Percentiles rank a stretch among this genome's conserved stretches.
phyloP scores from a whole-genome alignment of 257 asterid species.

The Solanum etuberosum region DNA sequence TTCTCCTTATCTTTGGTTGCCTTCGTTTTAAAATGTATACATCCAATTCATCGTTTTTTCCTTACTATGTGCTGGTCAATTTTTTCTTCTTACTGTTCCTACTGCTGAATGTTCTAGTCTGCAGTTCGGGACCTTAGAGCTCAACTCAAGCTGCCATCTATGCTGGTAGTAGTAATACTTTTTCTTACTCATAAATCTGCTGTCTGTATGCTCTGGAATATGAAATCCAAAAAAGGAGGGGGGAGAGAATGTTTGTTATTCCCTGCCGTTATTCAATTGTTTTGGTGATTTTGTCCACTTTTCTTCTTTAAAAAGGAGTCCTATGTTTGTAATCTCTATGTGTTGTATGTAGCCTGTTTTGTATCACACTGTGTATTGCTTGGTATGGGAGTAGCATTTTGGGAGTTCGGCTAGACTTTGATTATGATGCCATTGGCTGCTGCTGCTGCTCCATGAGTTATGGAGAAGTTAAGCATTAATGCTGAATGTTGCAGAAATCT shows the following conservation, averaged over 20 bases:
- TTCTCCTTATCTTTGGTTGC: background rate
- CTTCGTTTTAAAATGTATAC: background rate
- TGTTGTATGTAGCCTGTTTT: background rate
- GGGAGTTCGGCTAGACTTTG: background rate
- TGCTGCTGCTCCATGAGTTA: background rate
- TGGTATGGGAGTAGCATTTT: background rate
- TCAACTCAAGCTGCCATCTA: constrained; percentile 86
- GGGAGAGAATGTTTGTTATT: background rate
- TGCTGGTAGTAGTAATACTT: constrained; percentile 48
- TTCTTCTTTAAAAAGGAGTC: background rate
- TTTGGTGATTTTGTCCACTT: background rate
- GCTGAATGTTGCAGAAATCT: background rate
- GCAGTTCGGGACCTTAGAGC: constrained; percentile 85
- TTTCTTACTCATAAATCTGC: background rate
- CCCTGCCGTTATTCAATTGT: background rate
- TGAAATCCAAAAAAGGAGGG: background rate
- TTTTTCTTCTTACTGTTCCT: constrained; percentile 4
- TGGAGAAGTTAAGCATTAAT: background rate
- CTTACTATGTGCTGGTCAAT: background rate
- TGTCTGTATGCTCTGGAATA: background rate
- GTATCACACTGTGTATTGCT: background rate
- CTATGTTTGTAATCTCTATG: background rate
- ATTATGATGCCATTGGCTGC: background rate
- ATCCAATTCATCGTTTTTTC: background rate
- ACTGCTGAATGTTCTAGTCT: constrained; percentile 29